Evolutionary conservation across 306 rosid genomes (phyloP), one percentile per base, ranked within the genome.

Genomic region (Acacia acuminata): DNA sequence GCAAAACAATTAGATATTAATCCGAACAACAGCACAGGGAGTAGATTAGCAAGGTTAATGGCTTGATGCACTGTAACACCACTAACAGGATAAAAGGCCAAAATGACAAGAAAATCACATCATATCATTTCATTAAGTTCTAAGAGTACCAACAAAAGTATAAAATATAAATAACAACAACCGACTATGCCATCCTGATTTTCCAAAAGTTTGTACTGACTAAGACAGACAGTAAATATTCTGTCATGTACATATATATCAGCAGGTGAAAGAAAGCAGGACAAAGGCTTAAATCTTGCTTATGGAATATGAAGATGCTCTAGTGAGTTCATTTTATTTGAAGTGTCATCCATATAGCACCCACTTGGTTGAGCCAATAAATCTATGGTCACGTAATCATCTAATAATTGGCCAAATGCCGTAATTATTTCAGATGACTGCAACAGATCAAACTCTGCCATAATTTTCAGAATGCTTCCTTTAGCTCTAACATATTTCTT

Each of bases 391-490:
- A 55, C 48, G 50, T 27, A 77, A 45, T 71, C 34, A 68, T 71
- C 71, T 38, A 77, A 36, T 71, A 82, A 47, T 38, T 47, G 69
- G 50, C 56, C 42, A 47, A 48, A 45, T 60, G 60, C 48, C 7
- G 0, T 70, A 40, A 32, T 77, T 61, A 47, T 70, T 47, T 16
- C 55, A 71, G 65, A 24, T 47, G 60, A 77, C 32, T 55, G 22
- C 22, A 63, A 77, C 32, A 76, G 78, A 19, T 72, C 30, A 22
- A 51, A 63, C 19, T 74, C 78, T 32, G 47, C 32, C 45, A 51
- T 34, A 55, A 34, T 10, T 64, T 68, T 71, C 74, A 50, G 67
- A 73, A 48, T 22, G 67, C 44, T 70, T 80, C 71, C 79, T 81
- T 70, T 48, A 63, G 70, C 55, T 51, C 38, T 34, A 71, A 64